Base-by-base conservation (phyloP, 1,139 yeast genomes). In the Suhomyces panamericanus region DNA sequence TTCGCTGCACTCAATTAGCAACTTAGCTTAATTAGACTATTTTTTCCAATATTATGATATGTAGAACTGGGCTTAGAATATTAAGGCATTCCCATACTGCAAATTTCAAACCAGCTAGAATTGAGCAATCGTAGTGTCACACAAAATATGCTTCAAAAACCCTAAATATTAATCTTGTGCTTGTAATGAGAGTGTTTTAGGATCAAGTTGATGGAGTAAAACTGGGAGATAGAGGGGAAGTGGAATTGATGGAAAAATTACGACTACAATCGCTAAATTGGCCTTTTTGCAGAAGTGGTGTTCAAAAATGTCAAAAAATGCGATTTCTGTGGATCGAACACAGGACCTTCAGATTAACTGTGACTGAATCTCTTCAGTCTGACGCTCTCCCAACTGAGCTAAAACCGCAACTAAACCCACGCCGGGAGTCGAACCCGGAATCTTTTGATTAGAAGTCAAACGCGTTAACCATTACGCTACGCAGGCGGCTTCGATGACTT, bases 361-460 rank as follows among this genome's bases (percentile, higher is more conserved):
- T 55, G 66, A 64, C 68, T 52, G 61, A 60, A 59, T 50, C 48
- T 49, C 87, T 83, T 83, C 87, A 83, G 88, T 83, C 88, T 82
- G 85, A 80, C 88, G 89, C 89, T 83, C 88, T 83, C 88, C 89
- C 88, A 79, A 80, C 87, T 83, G 88, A 83, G 88, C 88, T 73
- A 73, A 73, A 71, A 60, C 73, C 72, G 67, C 67, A 39, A 10
- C n/a, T 27, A 46, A 49, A 49, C 52, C 52, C 52, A 49, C 52
- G 52, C 49, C 52, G 52, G 47, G 52, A 49, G 52, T 49, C 52
- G 52, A 50, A 50, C 53, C 48, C 53, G 53, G 49, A 50, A 50
- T 50, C 53, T 50, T 50, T 50, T 50, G 53, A 48, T 50, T 50
- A 50, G 53, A 50, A 50, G 53, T 52, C 53, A 50, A 50, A 50